A percentile compares a stretch with the other conserved stretches of the same genome.
Evolutionary conservation across 129 eudicot genomes (phyloP).

Genomic region (carrot (Daucus carota)): DH1_v3.0 NC_030385.2:47492501-47493000

Average conservation of each 20-base stretch:
- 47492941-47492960: not conserved
- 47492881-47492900: too few species aligned
- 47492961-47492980: not conserved
- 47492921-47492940: not conserved
- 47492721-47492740: not conserved
- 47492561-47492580: not conserved
- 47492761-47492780: not conserved
- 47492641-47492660: not conserved
- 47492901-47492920: too few species aligned
- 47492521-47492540: not conserved
- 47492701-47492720: too few species aligned
- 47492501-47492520: not conserved
- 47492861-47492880: too few species aligned
- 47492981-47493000: not conserved
- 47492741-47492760: not conserved
- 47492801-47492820: too few species aligned
- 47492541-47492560: not conserved
- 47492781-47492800: too few species aligned
- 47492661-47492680: not conserved
- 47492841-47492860: too few species aligned
- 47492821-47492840: too few species aligned
- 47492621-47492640: too few species aligned
- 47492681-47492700: not conserved
- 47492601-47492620: too few species aligned
- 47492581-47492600: too few species aligned